These are phyloP conservation scores for Mycosphaerella sp. DNA, from an alignment of 2,329 filamentous ascomycete genomes.

Conservation along the genomic window DNA sequence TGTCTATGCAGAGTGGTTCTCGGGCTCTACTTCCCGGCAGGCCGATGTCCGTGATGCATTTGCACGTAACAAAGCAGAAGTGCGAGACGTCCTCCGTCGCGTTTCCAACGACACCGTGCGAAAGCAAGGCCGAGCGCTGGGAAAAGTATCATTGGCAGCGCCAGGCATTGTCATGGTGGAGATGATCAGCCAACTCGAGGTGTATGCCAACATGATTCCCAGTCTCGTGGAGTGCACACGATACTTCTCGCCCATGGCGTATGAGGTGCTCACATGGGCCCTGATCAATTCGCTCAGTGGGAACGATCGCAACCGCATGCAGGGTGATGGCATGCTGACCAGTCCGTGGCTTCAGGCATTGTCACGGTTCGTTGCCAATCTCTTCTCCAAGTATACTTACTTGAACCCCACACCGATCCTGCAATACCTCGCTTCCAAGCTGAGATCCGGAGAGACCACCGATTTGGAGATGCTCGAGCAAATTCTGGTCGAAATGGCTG, in stretches of 20 bases:
- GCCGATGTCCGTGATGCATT: constrained; percentile 76
- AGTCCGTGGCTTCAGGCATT: constrained; percentile 89
- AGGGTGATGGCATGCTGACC: constrained; percentile 65
- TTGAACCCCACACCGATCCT: constrained; percentile 80
- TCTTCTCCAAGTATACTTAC: constrained; percentile 77
- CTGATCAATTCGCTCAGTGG: constrained; percentile 66
- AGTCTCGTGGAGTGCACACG: constrained; percentile 90
- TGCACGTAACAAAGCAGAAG: constrained; percentile 67
- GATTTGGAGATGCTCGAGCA: constrained; percentile 90
- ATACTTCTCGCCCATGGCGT: constrained; percentile 87
- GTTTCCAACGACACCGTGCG: constrained; percentile 81
- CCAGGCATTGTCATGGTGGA: constrained; percentile 88
- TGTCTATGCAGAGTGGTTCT: constrained; percentile 92
- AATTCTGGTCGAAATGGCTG: constrained; percentile 86
- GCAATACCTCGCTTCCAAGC: constrained; percentile 81
- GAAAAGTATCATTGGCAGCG: constrained; percentile 85
- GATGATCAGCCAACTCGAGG: constrained; percentile 83
- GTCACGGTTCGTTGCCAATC: constrained; percentile 82
- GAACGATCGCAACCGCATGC: constrained; percentile 52
- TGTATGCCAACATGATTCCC: constrained; percentile 90
- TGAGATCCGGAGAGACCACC: constrained; percentile 74
- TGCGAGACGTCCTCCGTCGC: constrained; percentile 78
- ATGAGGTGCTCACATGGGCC: constrained; percentile 90
- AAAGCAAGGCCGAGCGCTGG: constrained; percentile 78
- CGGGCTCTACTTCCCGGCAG: constrained; percentile 63